Evolutionary conservation across 228 moss, liverwort and hornwort genomes (phyloP), one percentile per base, ranked within the genome.

Genomic region (Sphagnum magellanicum): DNA sequence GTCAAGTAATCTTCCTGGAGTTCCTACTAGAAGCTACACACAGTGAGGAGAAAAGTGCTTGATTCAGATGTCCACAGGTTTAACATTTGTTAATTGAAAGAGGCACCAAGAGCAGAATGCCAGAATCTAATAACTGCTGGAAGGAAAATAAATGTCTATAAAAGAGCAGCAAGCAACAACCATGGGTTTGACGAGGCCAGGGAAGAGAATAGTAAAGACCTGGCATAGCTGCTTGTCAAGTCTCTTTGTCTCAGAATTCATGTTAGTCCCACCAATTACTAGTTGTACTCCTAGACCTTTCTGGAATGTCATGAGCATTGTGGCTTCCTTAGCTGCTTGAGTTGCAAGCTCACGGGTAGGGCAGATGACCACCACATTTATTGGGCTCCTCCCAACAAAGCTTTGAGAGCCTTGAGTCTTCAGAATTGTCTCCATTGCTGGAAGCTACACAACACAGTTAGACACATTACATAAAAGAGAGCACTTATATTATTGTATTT

Each of bases 331-430:
- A 49, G 93, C 93, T 61, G 91, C 90, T 82, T 98, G 97, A 73
- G 81, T 83, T 12, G 97, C 97, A 60, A 98, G 85, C 76, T 98
- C 97, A 59, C 97, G 87, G 50, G 93, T 98, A n/a, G 97, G 97
- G 71, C 90, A 98, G 73, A 98, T 91, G 10, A 89, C 84, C 11
- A 98, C 71, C 51, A 89, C 90, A 65, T 85, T 81, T 51, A 98
- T 83, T 47, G 93, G 83, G 66, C 76, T 76, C 71, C 87, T 83
- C 74, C 79, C 85, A 16, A 53, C 63, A 1, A 48, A 16, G 10
- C 71, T 72, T 53, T 63, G 79, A 71, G 51, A 4, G 6, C 52
- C 59, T 65, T 60, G 69, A 32, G 75, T 72, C 70, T 77, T 86
- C 60, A 97, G 74, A 59, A 97, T 86, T 63, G 82, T 77, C 80